These are phyloP conservation scores for Ambrosiella xylebori DNA, from an alignment of 2,329 filamentous ascomycete species.

Conservation along the genomic window DNA sequence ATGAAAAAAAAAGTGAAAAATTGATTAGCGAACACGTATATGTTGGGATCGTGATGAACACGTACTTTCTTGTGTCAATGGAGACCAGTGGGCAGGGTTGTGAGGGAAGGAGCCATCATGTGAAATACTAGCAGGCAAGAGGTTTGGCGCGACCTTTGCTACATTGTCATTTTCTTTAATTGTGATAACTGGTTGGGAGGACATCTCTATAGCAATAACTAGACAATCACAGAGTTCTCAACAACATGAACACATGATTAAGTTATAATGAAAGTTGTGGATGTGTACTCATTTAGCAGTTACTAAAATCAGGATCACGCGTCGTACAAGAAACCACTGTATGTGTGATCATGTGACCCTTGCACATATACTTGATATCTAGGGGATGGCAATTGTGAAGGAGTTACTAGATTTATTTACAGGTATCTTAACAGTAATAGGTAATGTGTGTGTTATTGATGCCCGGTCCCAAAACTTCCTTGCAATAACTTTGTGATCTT, in stretches of 20 bases:
- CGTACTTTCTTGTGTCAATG: constrained; percentile 23
- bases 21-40: neutral
- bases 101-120: constrained; percentile 56
- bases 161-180: constrained; percentile 18
- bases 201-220: constrained; percentile 16
- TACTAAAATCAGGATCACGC: neutral
- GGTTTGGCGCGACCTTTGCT: constrained; percentile 40
- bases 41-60: neutral
- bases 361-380: too few relatives aligned
- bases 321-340: neutral
- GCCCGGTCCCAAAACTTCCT: neutral
- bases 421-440: too few relatives aligned
- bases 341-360: constrained; percentile 3
- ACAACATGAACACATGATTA: too few relatives aligned
- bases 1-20: neutral
- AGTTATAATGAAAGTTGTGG: too few relatives aligned
- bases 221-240: too few relatives aligned
- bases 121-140: constrained; percentile 66
- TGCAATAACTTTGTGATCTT: neutral
- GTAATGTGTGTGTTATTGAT: too few relatives aligned
- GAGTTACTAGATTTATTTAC: too few relatives aligned
- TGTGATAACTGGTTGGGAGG: constrained; percentile 24
- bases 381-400: too few relatives aligned
- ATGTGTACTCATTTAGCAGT: neutral
- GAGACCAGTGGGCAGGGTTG: constrained; percentile 49